Conservation (phyloP, 306 rosid genomes). For the Elaeagnus macrophylla region DNA sequence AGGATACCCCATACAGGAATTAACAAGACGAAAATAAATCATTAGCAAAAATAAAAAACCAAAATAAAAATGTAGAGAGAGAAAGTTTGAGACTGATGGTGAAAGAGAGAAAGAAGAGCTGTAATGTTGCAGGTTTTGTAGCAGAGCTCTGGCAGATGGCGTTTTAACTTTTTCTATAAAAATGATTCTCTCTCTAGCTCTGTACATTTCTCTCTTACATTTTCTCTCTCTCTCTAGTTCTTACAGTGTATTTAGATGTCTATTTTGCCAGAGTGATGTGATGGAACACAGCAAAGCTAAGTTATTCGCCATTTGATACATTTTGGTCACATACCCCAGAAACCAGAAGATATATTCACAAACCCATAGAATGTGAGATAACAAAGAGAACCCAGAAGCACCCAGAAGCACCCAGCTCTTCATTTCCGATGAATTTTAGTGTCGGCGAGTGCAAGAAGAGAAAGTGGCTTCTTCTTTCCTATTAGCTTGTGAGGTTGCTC, state of each 20-base stretch:
- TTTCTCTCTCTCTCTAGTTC: conserved; percentile 22
- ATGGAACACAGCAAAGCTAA: conserved; percentile 47
- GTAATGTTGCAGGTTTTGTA: conserved; percentile 60
- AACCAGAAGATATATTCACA: not conserved
- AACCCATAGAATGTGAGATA: conserved; percentile 12
- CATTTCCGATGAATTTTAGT: conserved; percentile 12
- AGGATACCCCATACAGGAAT: not conserved
- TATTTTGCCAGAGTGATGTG: conserved; percentile 57
- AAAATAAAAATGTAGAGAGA: conserved; percentile 15
- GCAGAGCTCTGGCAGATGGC: conserved; percentile 62
- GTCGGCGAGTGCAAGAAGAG: conserved; percentile 15
- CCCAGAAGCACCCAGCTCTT: too few relatives aligned
- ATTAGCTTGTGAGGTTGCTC: conserved; percentile 3
- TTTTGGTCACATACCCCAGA: not conserved
- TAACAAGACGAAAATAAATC: not conserved
- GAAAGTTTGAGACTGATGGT: conserved; percentile 22
- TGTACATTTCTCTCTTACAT: conserved; percentile 3
- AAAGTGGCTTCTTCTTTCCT: not conserved
- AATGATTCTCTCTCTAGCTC: conserved; percentile 37
- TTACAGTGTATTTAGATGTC: conserved; percentile 33
- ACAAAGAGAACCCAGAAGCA: conserved; percentile 16
- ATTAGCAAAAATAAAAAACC: conserved; percentile 9
- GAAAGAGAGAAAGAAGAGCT: conserved; percentile 14
- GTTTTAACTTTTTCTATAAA: conserved; percentile 67
- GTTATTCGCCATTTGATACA: conserved; percentile 10